Conservation (phyloP, 345 rosid genomes). For the Acer saccharum region DNA sequence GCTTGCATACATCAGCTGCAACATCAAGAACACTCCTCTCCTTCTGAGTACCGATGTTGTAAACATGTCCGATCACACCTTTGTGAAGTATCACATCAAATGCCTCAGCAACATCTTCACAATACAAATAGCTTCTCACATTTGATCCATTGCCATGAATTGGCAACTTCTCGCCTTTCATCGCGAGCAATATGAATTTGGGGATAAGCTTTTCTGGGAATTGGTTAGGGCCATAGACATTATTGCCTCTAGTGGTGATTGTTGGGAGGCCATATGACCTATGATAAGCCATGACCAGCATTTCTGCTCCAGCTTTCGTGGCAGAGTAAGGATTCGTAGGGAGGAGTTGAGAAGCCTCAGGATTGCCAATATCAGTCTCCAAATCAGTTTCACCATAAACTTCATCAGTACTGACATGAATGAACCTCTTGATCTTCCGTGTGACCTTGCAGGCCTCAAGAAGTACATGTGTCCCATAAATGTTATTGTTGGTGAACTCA, state of each 20-base stretch:
- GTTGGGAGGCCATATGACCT: conserved; percentile 60
- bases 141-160: conserved; percentile 70
- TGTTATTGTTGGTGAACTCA: conserved; percentile 65
- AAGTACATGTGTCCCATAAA: conserved; percentile 68
- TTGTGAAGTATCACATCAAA: conserved; percentile 67
- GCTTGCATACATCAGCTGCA: conserved; percentile 58
- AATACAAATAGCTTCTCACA: conserved; percentile 61
- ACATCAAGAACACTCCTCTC: conserved; percentile 64
- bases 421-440: conserved; percentile 54
- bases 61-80: conserved; percentile 63
- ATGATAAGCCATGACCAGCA: conserved; percentile 71
- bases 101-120: conserved; percentile 69
- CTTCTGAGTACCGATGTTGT: conserved; percentile 59
- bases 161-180: conserved; percentile 57
- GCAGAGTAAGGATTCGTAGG: conserved; percentile 76
- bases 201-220: conserved; percentile 70
- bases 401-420: conserved; percentile 72
- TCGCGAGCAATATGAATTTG: conserved; percentile 59
- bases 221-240: conserved; percentile 70
- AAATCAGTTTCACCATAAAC: conserved; percentile 69
- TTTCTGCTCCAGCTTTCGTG: conserved; percentile 69
- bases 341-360: conserved; percentile 65
- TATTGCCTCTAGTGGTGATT: conserved; percentile 66
- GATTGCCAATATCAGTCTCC: conserved; percentile 60
- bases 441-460: conserved; percentile 71